Evolutionary conservation across 768 basidiomycete genomes (phyloP).

Genomic region (Leccinum subgranulosum): DNA sequence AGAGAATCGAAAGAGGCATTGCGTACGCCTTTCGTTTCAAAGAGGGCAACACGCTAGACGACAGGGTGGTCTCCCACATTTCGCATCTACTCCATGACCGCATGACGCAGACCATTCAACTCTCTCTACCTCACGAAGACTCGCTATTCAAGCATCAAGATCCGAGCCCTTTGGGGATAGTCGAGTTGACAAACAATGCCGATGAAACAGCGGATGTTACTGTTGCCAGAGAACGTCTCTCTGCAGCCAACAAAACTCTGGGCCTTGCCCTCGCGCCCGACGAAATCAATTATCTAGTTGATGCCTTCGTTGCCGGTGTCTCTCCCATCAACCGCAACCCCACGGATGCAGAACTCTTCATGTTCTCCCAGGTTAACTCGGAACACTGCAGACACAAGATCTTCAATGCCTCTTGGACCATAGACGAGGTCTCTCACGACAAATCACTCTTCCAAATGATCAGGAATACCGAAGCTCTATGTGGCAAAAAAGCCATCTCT

Average conservation of each 20-base stretch:
- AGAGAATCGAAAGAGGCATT: conserved; percentile 83
- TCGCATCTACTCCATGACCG: conserved; percentile 84
- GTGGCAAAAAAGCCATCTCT: conserved; percentile 78
- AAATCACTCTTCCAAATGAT: conserved; percentile 95
- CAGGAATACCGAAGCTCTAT: conserved; percentile 85
- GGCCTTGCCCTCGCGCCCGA: conserved; percentile 88
- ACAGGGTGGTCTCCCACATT: conserved; percentile 50
- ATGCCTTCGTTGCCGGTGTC: conserved; percentile 77
- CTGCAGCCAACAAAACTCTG: conserved; percentile 73
- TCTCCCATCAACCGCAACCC: conserved; percentile 76
- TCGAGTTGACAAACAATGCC: conserved; percentile 50
- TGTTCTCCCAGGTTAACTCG: conserved; percentile 99
- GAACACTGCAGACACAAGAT: conserved; percentile 99
- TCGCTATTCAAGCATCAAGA: conserved; percentile 56
- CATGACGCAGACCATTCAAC: conserved; percentile 86
- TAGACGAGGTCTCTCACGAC: conserved; percentile 65
- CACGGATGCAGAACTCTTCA: conserved; percentile 97
- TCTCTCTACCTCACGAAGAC: conserved; percentile 54
- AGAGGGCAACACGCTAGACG: conserved; percentile 38
- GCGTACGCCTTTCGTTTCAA: conserved; percentile 60
- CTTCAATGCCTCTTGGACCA: conserved; percentile 96
- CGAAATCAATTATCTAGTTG: conserved; percentile 90
- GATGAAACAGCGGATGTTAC: conserved; percentile 22
- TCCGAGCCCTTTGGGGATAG: conserved; percentile 66
- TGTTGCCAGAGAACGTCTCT: conserved; percentile 61